Evolutionary conservation across 1,284 basidiomycete genomes (phyloP).

Genomic region (Vanrija humicola): DNA sequence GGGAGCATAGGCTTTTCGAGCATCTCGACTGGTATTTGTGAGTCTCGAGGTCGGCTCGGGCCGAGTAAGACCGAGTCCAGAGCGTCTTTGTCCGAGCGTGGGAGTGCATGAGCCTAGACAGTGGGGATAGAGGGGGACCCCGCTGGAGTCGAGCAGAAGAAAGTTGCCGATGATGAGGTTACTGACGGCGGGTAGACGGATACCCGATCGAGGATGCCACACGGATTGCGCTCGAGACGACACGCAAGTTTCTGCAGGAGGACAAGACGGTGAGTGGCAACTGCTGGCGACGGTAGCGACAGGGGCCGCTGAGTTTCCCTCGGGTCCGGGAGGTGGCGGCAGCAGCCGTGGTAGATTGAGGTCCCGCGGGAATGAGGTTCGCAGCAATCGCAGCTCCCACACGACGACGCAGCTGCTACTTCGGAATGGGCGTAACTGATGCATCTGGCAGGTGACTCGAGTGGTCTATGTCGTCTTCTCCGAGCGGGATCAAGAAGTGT

Average conservation of each 20-base stretch:
- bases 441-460: conserved; percentile 27
- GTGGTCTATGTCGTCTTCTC: conserved; percentile 48
- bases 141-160: background rate
- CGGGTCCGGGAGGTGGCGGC: background rate
- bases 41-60: conserved; percentile 15
- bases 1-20: conserved; percentile 59
- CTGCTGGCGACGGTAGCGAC: background rate
- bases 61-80: too few species aligned
- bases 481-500: conserved; percentile 36
- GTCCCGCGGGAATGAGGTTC: too few species aligned
- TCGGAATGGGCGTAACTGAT: too few species aligned
- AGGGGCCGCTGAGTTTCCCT: background rate
- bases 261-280: conserved; percentile 24
- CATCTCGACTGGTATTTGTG: conserved; percentile 42
- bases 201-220: conserved; percentile 47
- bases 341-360: background rate
- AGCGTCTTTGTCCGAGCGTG: too few species aligned
- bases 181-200: conserved; percentile 32
- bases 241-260: conserved; percentile 31
- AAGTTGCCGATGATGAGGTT: background rate
- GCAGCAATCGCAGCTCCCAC: too few species aligned
- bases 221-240: conserved; percentile 37
- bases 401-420: too few species aligned
- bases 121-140: too few species aligned
- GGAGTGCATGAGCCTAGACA: too few species aligned